Evolutionary conservation across 495 filamentous ascomycete species (phyloP).

Genomic region (Neurospora sp.): DNA sequence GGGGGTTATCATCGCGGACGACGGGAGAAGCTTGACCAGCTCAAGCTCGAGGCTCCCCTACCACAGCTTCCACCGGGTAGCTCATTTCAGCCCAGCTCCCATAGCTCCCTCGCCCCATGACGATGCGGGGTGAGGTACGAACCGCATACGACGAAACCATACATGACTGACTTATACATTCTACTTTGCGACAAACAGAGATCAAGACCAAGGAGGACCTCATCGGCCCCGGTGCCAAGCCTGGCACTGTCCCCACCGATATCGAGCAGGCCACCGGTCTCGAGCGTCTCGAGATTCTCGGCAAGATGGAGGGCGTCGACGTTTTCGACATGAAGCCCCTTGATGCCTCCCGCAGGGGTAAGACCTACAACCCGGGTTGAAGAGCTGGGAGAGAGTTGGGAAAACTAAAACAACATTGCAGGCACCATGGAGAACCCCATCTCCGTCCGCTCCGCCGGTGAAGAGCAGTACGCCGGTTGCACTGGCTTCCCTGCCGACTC

Average conservation of each 20-base stretch:
- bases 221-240: constrained; percentile 63
- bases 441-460: constrained; percentile 75
- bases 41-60: neutral
- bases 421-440: constrained; percentile 89
- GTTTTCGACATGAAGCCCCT: constrained; percentile 97
- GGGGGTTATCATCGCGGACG: neutral
- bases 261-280: constrained; percentile 91
- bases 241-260: constrained; percentile 85
- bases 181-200: constrained; percentile 43
- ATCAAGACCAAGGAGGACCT: constrained; percentile 76
- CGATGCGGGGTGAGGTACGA: neutral
- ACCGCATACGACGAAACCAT: neutral
- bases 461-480: constrained; percentile 95
- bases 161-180: constrained; percentile 9
- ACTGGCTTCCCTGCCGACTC: constrained; percentile 89
- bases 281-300: constrained; percentile 95
- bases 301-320: constrained; percentile 98
- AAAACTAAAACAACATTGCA: constrained; percentile 21
- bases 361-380: constrained; percentile 43
- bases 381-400: neutral
- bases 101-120: neutral
- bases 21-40: neutral
- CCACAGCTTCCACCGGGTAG: neutral
- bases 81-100: neutral
- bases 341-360: constrained; percentile 64